Evolutionary conservation across 2,329 filamentous ascomycete genomes (phyloP), one percentile per base, ranked within the genome.

Genomic region (Karstenula rhodostoma): DNA sequence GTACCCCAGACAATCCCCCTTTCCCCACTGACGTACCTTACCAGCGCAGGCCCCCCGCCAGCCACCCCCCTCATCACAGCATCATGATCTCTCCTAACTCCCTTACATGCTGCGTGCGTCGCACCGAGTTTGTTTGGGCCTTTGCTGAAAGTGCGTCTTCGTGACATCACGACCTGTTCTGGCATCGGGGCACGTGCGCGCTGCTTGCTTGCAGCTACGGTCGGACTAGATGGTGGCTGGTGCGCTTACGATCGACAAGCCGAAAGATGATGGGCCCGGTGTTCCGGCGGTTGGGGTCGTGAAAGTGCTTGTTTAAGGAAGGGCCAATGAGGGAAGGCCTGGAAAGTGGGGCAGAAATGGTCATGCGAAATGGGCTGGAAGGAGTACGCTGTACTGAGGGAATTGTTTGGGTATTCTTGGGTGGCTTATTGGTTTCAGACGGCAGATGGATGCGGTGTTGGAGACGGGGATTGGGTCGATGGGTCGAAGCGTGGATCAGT

Each of bases 11-110:
- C 35, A n/a, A n/a, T 58, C 12, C 44, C 40, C 44, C 17, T 17
- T 22, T 12, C n/a, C 4, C 56, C 52, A 61, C 64, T 65, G 64
- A 68, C 62, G 63, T 61, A 68, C 59, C 37, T 46, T 63, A 62
- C 62, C 64, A 61, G 62, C 60, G 49, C 52, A 66, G 62, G 55
- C 33, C 49, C 54, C 37, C 40, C 42, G 46, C 53, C 54, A 56
- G 54, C 60, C 62, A 63, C 43, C 46, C 57, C 56, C 60, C 65
- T 68, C 62, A 69, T 69, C 40, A 35, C 15, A 22, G 35, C 59
- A 57, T 58, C 59, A 58, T 58, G 32, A 33, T 32, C 5, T 25
- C 19, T 22, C 2, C 23, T n/a, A 27, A 6, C 48, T 19, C 27
- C 27, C 56, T 52, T 44, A 42, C 25, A 13, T n/a, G 15, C 47